Evolutionary conservation across 1,284 basidiomycete species (phyloP).

Genomic region (Apiotrichum gamsii): DNA sequence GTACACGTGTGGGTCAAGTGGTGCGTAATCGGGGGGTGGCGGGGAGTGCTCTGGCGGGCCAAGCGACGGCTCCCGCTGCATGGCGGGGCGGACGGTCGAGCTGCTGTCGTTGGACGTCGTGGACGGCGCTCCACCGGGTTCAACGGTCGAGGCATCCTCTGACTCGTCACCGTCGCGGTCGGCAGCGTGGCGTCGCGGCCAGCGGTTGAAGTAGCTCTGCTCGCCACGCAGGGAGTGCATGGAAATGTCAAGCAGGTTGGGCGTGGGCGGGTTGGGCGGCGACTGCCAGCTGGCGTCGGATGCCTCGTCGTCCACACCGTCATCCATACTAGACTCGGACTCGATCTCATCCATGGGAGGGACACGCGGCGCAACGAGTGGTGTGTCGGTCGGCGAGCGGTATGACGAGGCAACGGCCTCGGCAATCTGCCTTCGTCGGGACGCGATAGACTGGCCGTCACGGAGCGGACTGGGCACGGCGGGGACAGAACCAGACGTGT

Average conservation of each 20-base stretch:
- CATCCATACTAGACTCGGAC: too few relatives aligned
- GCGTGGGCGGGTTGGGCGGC: conserved; percentile 53
- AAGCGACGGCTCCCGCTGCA: conserved; percentile 10
- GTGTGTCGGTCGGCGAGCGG: conserved; percentile 44
- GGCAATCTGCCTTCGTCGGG: not conserved
- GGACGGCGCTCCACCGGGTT: not conserved
- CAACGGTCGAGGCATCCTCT: not conserved
- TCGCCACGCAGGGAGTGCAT: conserved; percentile 44
- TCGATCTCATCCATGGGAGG: conserved; percentile 28
- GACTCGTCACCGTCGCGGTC: not conserved
- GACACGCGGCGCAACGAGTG: conserved; percentile 29
- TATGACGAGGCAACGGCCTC: conserved; percentile 20
- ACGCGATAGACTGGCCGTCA: conserved; percentile 12
- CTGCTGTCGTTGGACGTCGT: not conserved
- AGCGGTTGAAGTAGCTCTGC: conserved; percentile 35
- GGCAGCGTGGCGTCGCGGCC: not conserved
- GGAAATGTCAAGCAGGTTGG: conserved; percentile 53
- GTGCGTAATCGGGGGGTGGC: conserved; percentile 46
- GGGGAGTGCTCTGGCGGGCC: conserved; percentile 21
- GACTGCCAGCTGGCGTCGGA: conserved; percentile 5
- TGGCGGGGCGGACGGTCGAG: conserved; percentile 1
- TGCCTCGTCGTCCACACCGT: conserved; percentile 25
- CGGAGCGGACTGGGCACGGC: conserved; percentile 36
- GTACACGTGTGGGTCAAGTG: conserved; percentile 47
- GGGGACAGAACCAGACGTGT: conserved; percentile 23